These are phyloP conservation scores for Lichtheimia corymbifera DNA, from an alignment of 371 early-diverging fungal genomes.

Conservation along the genomic window DNA sequence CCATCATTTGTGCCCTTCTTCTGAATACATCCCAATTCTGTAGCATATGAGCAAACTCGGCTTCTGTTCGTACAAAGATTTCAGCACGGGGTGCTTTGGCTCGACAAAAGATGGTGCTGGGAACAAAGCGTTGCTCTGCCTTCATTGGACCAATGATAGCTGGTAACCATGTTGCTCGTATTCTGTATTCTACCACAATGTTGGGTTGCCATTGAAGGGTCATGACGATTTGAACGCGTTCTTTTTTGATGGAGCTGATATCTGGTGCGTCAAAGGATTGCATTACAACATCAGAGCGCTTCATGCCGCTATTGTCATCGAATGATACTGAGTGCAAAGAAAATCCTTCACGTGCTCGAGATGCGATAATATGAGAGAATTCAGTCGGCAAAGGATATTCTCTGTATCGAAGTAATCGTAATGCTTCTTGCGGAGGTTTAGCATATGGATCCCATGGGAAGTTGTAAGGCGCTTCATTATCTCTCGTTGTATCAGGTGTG, in stretches of 20 bases:
- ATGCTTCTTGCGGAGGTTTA: constrained; percentile 74
- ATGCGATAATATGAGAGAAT: constrained; percentile 74
- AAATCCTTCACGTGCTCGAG: constrained; percentile 89
- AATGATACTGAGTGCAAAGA: constrained; percentile 63
- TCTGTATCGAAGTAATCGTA: constrained; percentile 76
- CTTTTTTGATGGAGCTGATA: constrained; percentile 35
- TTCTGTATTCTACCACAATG: constrained; percentile 84
- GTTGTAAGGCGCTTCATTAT: constrained; percentile 24
- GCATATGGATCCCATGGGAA: constrained; percentile 90
- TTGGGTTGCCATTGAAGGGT: constrained; percentile 86
- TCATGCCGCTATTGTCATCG: constrained; percentile 30
- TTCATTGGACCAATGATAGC: constrained; percentile 31
- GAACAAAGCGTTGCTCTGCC: constrained; percentile 26
- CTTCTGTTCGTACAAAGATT: constrained; percentile 43
- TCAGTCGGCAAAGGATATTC: constrained; percentile 68
- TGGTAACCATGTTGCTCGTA: constrained; percentile 55
- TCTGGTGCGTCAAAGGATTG: constrained; percentile 25
- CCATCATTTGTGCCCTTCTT: constrained; percentile 48
- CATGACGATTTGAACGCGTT: constrained; percentile 70
- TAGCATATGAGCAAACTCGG: constrained; percentile 48
- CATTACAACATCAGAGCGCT: constrained; percentile 19
- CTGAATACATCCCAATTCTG: constrained; percentile 49
- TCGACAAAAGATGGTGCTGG: constrained; percentile 37
- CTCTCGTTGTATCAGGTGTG: constrained; percentile 8
- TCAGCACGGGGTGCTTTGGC: constrained; percentile 50